phyloP scores from a whole-genome alignment of 345 rosid species.

The Salix viminalis region DNA sequence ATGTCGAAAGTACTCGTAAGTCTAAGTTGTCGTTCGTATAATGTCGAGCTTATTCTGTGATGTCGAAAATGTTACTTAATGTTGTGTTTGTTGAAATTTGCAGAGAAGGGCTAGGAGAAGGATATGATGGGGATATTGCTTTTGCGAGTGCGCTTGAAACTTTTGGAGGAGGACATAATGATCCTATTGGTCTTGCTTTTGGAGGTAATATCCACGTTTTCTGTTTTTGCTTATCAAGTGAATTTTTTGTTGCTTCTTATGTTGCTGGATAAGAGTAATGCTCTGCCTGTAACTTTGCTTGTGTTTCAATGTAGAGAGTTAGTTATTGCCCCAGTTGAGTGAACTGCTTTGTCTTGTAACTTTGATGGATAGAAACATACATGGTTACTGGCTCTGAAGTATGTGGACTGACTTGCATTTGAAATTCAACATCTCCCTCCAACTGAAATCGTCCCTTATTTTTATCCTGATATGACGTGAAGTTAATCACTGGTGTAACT shows the following conservation, averaged over 20 bases:
- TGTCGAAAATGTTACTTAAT: not conserved
- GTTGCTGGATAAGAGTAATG: not conserved
- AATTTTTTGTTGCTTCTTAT: not conserved
- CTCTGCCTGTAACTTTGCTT: not conserved
- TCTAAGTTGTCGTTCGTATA: not conserved
- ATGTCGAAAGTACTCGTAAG: slow-evolving; percentile 61
- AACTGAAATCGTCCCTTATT: not conserved
- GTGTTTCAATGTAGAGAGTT: no score
- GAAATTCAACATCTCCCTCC: not conserved
- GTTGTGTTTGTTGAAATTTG: not conserved
- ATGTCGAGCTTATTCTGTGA: not conserved
- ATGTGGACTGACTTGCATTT: not conserved
- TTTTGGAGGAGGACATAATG: slow-evolving; percentile 69
- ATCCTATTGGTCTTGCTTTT: slow-evolving; percentile 66
- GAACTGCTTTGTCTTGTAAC: no score
- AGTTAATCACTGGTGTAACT: not conserved
- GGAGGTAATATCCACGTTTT: slow-evolving; percentile 42
- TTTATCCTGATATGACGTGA: not conserved
- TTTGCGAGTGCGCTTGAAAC: slow-evolving; percentile 68
- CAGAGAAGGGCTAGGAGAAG: slow-evolving; percentile 75
- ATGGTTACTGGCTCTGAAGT: no score
- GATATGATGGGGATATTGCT: slow-evolving; percentile 46
- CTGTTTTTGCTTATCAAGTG: not conserved
- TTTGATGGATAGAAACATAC: no score
- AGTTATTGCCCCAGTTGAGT: no score